Conservation (phyloP, 768 basidiomycete species). For the Amanita subjunquillea region DNA sequence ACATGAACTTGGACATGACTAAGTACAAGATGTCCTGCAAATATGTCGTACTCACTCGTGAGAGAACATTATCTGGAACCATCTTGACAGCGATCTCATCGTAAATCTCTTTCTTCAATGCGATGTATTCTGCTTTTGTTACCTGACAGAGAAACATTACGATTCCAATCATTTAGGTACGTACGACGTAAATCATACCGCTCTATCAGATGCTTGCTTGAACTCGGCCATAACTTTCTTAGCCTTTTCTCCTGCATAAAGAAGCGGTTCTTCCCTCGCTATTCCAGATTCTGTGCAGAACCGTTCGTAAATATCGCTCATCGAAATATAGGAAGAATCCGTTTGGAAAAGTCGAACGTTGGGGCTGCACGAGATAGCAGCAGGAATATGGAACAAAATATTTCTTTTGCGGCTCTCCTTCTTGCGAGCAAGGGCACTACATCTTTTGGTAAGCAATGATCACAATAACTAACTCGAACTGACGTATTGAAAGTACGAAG, state of each 20-base stretch:
- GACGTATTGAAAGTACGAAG: conserved; percentile 94
- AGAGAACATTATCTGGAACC: conserved; percentile 81
- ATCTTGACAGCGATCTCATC: conserved; percentile 85
- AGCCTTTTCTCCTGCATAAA: conserved; percentile 79
- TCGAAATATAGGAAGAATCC: conserved; percentile 81
- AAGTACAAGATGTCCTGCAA: background rate
- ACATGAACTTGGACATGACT: conserved; percentile 65
- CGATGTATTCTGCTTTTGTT: conserved; percentile 54
- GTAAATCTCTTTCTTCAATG: conserved; percentile 72
- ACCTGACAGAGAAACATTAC: conserved; percentile 26
- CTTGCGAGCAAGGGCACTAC: conserved; percentile 71
- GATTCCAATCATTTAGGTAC: background rate
- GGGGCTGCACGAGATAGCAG: conserved; percentile 76
- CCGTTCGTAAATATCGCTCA: conserved; percentile 92
- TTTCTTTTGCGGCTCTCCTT: conserved; percentile 92
- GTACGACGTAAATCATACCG: conserved; percentile 19
- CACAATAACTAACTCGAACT: conserved; percentile 11
- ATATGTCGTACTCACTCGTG: conserved; percentile 44
- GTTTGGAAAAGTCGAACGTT: conserved; percentile 80
- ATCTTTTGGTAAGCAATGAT: conserved; percentile 4
- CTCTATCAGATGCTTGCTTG: conserved; percentile 34
- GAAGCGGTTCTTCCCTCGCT: conserved; percentile 78
- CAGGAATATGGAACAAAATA: conserved; percentile 84
- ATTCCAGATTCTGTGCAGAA: conserved; percentile 71
- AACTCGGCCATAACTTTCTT: conserved; percentile 58